phyloP scores from a whole-genome alignment of 305 asterid species.

The Petunia hybrid region DNA sequence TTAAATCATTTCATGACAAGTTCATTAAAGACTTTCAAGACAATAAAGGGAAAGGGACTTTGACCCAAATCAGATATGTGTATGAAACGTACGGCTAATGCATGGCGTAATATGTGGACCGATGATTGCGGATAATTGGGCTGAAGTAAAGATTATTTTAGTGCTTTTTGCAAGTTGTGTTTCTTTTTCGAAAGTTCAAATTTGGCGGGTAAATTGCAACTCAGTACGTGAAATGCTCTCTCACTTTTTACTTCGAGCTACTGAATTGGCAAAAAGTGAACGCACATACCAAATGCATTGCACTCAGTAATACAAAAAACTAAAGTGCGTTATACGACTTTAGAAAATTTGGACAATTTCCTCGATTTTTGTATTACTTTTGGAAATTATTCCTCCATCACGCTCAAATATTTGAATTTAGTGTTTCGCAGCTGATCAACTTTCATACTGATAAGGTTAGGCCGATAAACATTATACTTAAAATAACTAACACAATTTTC shows the following conservation, averaged over 20 bases:
- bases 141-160: constrained; percentile 19
- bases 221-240: background rate
- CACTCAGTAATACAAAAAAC: background rate
- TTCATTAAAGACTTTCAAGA: background rate
- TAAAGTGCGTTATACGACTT: background rate
- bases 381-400: background rate
- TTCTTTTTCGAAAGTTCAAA: constrained; percentile 9
- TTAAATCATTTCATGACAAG: too few relatives aligned
- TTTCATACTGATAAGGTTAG: background rate
- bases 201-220: background rate
- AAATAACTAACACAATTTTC: background rate
- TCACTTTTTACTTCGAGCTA: background rate
- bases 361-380: background rate
- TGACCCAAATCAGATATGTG: constrained; percentile 27
- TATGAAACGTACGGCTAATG: constrained; percentile 31
- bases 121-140: constrained; percentile 34
- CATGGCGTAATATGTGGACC: constrained; percentile 43
- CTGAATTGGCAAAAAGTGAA: background rate
- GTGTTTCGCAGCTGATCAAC: background rate
- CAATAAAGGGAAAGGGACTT: background rate
- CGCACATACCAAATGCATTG: background rate
- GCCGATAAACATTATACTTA: background rate
- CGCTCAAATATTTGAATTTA: background rate
- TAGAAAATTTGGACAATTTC: background rate
- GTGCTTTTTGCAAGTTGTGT: background rate